A percentile compares a stretch with the other conserved stretches of the same genome.
These are phyloP conservation scores for Solanum tarijense DNA, from an alignment of 257 asterid genomes.

Conservation along the genomic window DNA sequence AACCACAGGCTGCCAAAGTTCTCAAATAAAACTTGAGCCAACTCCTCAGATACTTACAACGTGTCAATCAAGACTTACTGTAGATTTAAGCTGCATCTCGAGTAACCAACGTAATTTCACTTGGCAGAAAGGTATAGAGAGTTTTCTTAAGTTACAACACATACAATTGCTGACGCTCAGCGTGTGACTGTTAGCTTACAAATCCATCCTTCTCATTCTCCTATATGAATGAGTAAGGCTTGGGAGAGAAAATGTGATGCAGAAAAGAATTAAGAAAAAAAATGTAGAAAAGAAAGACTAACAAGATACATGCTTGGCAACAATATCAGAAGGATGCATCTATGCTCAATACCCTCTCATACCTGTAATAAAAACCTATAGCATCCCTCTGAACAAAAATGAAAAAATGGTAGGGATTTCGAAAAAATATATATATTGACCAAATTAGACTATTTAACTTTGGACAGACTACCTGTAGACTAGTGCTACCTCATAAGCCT, in stretches of 20 bases:
- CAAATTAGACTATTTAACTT: constrained; percentile 10
- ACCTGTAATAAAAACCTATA: constrained; percentile 19
- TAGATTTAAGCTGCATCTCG: neutral
- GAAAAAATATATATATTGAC: constrained; percentile 3
- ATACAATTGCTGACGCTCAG: neutral
- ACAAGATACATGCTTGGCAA: constrained; percentile 1
- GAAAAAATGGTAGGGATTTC: constrained; percentile 20
- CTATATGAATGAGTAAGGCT: neutral
- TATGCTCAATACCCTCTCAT: constrained; percentile 22
- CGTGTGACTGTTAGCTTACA: neutral
- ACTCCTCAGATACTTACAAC: neutral
- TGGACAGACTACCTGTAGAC: constrained; percentile 9
- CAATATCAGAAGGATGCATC: constrained; percentile 24
- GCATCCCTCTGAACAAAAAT: constrained; percentile 38
- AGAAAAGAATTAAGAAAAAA: neutral
- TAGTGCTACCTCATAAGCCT: constrained; percentile 25
- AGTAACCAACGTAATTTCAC: neutral
- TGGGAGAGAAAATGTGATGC: neutral
- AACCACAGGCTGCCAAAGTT: neutral
- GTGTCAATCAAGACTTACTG: neutral
- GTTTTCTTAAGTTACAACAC: neutral
- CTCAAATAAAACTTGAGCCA: neutral
- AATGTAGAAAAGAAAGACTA: constrained; percentile 3
- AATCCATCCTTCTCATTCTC: neutral
- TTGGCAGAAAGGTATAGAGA: neutral